Conservation (phyloP, 306 rosid genomes). For the Gastrolobium bilobum region DNA sequence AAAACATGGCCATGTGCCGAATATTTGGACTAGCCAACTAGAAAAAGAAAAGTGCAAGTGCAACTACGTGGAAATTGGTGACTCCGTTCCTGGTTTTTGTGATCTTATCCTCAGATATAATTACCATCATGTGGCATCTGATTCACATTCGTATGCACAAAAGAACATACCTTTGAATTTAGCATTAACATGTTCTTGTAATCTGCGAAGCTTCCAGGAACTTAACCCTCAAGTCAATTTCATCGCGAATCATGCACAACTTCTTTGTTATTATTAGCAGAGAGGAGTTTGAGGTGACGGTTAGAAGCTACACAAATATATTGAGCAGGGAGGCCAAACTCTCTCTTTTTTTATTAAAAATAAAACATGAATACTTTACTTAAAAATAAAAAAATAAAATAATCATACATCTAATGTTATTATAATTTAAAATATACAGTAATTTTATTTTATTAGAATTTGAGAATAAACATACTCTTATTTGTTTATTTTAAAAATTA, state of each 20-base stretch:
- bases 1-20: conserved; percentile 9
- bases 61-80: conserved; percentile 40
- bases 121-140: conserved; percentile 34
- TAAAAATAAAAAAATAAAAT: no score
- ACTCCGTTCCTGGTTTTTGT: background rate
- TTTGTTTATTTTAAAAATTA: no score
- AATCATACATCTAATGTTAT: no score
- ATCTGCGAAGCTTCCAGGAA: conserved; percentile 42
- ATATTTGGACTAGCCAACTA: conserved; percentile 18
- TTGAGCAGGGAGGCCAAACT: no score
- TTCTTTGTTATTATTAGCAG: background rate
- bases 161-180: conserved; percentile 34
- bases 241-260: background rate
- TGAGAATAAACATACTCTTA: no score
- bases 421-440: no score
- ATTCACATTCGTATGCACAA: conserved; percentile 32
- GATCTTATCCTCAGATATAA: background rate
- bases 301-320: no score
- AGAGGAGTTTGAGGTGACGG: no score
- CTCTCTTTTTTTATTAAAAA: no score
- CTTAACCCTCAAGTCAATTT: background rate
- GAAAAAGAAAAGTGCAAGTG: conserved; percentile 45
- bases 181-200: conserved; percentile 12
- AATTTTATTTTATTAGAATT: no score
- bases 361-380: no score